Evolutionary conservation across 352 stramenopile species (phyloP).

Genomic region (Pythium periplocum): DNA sequence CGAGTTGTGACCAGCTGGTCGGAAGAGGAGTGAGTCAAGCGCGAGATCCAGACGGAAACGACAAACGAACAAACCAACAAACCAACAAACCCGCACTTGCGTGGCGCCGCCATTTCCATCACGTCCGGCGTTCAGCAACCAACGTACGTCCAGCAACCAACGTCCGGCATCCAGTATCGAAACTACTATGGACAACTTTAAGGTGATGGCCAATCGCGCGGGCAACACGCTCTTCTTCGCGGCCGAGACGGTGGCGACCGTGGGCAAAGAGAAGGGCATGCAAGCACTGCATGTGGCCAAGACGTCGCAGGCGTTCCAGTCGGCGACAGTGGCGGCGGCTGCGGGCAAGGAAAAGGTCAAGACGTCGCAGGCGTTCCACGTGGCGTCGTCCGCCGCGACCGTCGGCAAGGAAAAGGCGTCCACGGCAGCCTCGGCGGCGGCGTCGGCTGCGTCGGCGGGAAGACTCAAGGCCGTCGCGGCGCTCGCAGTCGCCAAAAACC

Average conservation of each 20-base stretch:
- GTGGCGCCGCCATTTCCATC: no score
- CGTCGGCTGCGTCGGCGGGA: slow-evolving; percentile 8
- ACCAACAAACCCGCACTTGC: no score
- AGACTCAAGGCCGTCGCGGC: slow-evolving; percentile 15
- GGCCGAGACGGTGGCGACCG: slow-evolving; percentile 36
- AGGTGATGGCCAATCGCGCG: slow-evolving; percentile 67
- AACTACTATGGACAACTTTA: slow-evolving; percentile 49
- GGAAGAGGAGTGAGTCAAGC: no score
- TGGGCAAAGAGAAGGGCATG: slow-evolving; percentile 42
- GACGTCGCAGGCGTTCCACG: slow-evolving; percentile 39
- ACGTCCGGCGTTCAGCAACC: no score
- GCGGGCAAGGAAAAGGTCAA: slow-evolving; percentile 51
- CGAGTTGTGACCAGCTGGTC: no score
- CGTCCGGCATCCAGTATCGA: no score
- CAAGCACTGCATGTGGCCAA: slow-evolving; percentile 23
- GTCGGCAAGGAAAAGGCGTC: slow-evolving; percentile 56
- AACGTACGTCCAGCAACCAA: no score
- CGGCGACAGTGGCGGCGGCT: slow-evolving; percentile 36
- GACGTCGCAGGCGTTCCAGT: slow-evolving; percentile 52
- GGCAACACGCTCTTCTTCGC: slow-evolving; percentile 70
- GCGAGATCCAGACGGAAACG: no score
- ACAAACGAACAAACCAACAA: no score
- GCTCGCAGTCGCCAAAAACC: slow-evolving; percentile 59
- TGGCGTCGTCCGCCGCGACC: slow-evolving; percentile 32
- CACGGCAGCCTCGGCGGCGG: slow-evolving; percentile 29